Evolutionary conservation across 2,329 filamentous ascomycete species (phyloP), one percentile per base, ranked within the genome.

Genomic region (Colletotrichum sp.): DNA sequence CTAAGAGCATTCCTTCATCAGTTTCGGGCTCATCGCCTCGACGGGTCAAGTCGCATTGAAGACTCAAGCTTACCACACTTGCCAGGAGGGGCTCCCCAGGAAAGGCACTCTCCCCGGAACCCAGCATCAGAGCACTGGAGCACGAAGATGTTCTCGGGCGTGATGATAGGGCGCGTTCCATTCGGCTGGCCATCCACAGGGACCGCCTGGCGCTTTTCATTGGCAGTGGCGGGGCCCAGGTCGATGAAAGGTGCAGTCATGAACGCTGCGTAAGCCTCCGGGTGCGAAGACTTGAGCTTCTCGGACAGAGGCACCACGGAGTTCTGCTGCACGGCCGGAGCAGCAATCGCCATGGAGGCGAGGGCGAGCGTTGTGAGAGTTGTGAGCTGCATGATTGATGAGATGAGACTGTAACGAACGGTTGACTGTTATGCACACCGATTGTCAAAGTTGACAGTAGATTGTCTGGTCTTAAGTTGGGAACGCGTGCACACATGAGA

Each of bases 191-290:
- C 73, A 12, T 75, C 73, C 14, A 48, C 73, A 7, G 73, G 73
- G 5, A 73, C 73, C 3, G 13, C 48, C 21, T 76, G 74, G 7
- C 74, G 70, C 65, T 60, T 76, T 28, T n/a, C 10, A 6, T 26
- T 8, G 4, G 59, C 18, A 24, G 34, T 8, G 6, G 59, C 18
- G 16, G 59, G 14, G 3, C 28, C 74, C 8, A 76, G 70, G 6
- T 21, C 48, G 10, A 76, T 55, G 6, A 39, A 21, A 3, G 70
- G 65, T 9, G 74, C 59, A 21, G 32, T 36, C 64, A 69, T 28
- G 59, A 76, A 76, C 4, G 64, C 74, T 3, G 48, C 74, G 59
- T 73, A 76, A 3, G 74, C 74, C 21, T 73, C 70, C 10, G 70
- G 70, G 39, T 74, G 70, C 12, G 18, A 26, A 3, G 57, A 6